Evolutionary conservation across 345 rosid genomes (phyloP), one percentile per base, ranked within the genome.

Genomic region (Syzygium aqueum): DNA sequence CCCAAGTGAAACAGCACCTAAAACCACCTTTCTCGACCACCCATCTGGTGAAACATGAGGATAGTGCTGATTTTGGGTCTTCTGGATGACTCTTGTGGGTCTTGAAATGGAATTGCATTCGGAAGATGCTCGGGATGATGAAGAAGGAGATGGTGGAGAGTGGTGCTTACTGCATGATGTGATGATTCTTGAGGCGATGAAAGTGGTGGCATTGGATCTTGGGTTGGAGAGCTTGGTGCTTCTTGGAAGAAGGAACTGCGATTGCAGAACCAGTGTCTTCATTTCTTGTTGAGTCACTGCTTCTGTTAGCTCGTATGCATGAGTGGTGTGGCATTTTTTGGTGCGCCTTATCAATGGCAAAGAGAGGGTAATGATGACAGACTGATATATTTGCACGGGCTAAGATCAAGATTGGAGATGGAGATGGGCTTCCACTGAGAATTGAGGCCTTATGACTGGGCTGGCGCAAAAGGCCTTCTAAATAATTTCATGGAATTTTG

Each of bases 1-100:
- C 49, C 97, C 97, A 30, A 94, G 17, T 0, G 99, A 93, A 28
- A 92, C 92, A 43, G 93, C 95, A 78, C 97, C 95, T 49, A 94
- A 53, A 7, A 93, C 56, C 88, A 90, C 87, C 85, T 88, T 50
- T 90, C 92, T 93, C 85, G 92, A 86, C 8, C 77, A 51, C 80
- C 87, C 90, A 84, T 91, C 90, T 73, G 14, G 22, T 40, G 49
- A 73, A 73, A 37, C 49, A 10, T 4, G 25, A 73, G 2, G 49
- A 17, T 49, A 19, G 2, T 19, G 80, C 2, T 37, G 80, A 37
- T 73, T 33, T 10, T 19, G 80, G 80, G 80, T 37, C 80, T 73
- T 73, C 25, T 37, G 80, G 80, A 17, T 4, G 80, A 4, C 80
- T 37, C 27, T 40, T 40, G 49, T 9, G 27, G 80, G 49, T 73